Base-by-base conservation (phyloP, 2,329 filamentous ascomycete genomes). In the Laburnicola sp. region DNA sequence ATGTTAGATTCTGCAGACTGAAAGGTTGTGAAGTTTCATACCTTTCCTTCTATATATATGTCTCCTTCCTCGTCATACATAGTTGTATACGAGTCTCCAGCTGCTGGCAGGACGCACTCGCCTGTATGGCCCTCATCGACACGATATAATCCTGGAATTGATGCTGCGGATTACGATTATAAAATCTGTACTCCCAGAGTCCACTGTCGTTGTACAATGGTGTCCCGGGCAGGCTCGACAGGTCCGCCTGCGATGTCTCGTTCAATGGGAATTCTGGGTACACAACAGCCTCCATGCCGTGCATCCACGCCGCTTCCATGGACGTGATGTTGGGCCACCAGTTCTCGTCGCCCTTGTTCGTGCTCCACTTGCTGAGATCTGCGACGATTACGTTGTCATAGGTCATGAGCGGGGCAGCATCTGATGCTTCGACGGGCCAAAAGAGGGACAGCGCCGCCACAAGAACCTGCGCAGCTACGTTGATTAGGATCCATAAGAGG, bases 381-480 rank as follows among this genome's bases (percentile, higher is more conserved):
- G 70, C 65, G 1, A 70, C 60, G 0, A 49, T 49, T 0, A 72
- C 66, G 34, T 56, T 62, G 2, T 69, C 70, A 8, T 58, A 43
- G 0, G 53, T 58, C n/a, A 72, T 50, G 0, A 71, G 62, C 1
- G 67, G 65, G 1, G 57, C 45, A 1, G 52, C 45, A 1, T 58
- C 40, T 0, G 68, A 71, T 1, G 65, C 64, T 36, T 68, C 65
- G 35, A 70, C 63, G 0, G 70, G 69, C 59, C 68, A 72, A 48
- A 72, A 71, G 8, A 72, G 48, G 51, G 62, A 66, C 0, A 71
- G 56, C 1, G 67, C 48, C 2, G 70, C 70, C 2, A 72, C 65
- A 9, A 72, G 58, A 3, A 72, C 48, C 36, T 72, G 69, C 2
- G 68, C 68, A 1, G 68, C 63, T 10, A 71, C 60, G 35, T 71